Percentiles rank a stretch among this genome's conserved stretches.
Conservation (phyloP, 2,329 filamentous ascomycete species). For the Xylaria hypoxylon region DNA sequence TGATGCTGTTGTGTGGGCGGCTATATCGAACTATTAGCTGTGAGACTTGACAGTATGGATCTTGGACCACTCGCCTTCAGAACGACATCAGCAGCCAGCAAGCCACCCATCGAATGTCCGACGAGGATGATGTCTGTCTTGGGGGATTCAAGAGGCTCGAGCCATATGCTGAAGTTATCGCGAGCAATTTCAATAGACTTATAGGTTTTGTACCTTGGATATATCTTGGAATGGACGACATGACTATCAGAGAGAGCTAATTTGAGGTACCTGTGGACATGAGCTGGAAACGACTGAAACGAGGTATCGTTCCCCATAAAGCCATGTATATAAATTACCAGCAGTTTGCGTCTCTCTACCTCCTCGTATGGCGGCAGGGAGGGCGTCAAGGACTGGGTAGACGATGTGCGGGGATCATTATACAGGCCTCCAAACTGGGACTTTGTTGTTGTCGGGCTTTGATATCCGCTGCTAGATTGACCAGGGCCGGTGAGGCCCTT, state of each 20-base stretch:
- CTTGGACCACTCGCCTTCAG: slow-evolving; percentile 64
- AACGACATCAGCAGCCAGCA: slow-evolving; percentile 82
- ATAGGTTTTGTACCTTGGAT: slow-evolving; percentile 82
- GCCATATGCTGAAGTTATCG: slow-evolving; percentile 86
- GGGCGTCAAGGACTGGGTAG: slow-evolving; percentile 56
- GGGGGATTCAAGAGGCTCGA: slow-evolving; percentile 78
- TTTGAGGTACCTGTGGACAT: slow-evolving; percentile 81
- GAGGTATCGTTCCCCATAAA: slow-evolving; percentile 91
- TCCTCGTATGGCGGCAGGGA: slow-evolving; percentile 45
- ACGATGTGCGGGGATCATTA: slow-evolving; percentile 62
- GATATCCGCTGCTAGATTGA: slow-evolving; percentile 6
- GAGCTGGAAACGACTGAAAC: slow-evolving; percentile 87
- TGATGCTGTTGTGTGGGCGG: slow-evolving; percentile 42
- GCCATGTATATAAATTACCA: slow-evolving; percentile 88
- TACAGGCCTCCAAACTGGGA: slow-evolving; percentile 41
- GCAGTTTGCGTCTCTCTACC: slow-evolving; percentile 65
- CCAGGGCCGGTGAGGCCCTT: slow-evolving; percentile 24
- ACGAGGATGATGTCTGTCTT: slow-evolving; percentile 84
- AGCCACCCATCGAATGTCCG: slow-evolving; percentile 90
- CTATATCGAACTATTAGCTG: slow-evolving; percentile 40
- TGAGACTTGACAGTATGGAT: not conserved
- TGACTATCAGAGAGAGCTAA: slow-evolving; percentile 76
- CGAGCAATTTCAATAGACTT: slow-evolving; percentile 77
- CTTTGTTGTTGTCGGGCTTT: slow-evolving; percentile 18
- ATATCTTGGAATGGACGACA: slow-evolving; percentile 86